phyloP scores from a whole-genome alignment of 1,139 yeast species.

The Geotrichum candidum region DNA sequence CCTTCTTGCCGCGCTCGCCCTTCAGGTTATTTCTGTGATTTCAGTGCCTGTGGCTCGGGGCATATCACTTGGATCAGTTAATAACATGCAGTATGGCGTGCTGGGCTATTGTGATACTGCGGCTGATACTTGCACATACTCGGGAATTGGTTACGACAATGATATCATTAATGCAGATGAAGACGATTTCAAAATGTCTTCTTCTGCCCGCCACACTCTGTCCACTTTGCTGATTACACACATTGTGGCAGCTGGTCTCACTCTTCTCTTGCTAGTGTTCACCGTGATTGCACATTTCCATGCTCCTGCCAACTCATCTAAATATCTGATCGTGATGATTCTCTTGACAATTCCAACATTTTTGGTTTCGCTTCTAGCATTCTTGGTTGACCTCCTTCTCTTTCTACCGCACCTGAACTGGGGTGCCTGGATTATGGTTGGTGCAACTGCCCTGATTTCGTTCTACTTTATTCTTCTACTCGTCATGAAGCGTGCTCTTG shows the following conservation, averaged over 20 bases:
- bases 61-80: conserved; percentile 47
- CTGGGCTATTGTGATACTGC: conserved; percentile 66
- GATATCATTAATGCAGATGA: conserved; percentile 28
- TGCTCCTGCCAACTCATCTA: conserved; percentile 36
- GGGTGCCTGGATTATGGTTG: conserved; percentile 51
- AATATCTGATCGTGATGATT: conserved; percentile 38
- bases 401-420: conserved; percentile 49
- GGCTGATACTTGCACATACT: conserved; percentile 44
- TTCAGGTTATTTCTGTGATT: conserved; percentile 50
- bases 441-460: conserved; percentile 42
- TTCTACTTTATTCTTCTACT: conserved; percentile 41
- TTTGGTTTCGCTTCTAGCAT: conserved; percentile 44
- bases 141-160: conserved; percentile 47
- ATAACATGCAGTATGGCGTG: conserved; percentile 65
- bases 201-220: conserved; percentile 56
- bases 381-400: conserved; percentile 49
- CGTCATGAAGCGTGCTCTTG: conserved; percentile 47
- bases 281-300: conserved; percentile 39
- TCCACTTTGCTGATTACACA: conserved; percentile 70
- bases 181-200: conserved; percentile 46
- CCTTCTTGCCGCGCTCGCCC: conserved; percentile 45
- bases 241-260: conserved; percentile 76
- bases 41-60: conserved; percentile 57
- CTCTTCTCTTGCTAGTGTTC: conserved; percentile 45
- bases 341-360: conserved; percentile 45